Conservation (phyloP, 108 stramenopile species). For the Stephanodiscus triporus region DNA sequence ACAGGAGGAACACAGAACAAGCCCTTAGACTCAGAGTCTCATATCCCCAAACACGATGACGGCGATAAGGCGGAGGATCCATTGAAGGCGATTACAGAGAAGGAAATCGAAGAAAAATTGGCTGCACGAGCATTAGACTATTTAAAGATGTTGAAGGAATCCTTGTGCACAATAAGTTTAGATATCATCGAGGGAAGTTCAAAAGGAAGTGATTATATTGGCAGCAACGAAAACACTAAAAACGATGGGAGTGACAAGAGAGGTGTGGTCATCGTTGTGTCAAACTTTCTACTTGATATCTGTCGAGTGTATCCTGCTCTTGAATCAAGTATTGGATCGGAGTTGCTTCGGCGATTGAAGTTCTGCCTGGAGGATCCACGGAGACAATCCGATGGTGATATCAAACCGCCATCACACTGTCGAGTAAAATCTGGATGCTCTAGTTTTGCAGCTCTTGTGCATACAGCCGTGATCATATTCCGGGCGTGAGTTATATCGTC, state of each 20-base stretch:
- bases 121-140: constrained; percentile 38
- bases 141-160: constrained; percentile 40
- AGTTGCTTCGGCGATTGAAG: constrained; percentile 52
- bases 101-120: constrained; percentile 43
- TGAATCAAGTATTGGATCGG: constrained; percentile 41
- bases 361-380: constrained; percentile 18
- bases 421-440: constrained; percentile 42
- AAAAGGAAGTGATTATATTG: constrained; percentile 9
- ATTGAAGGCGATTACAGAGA: constrained; percentile 34
- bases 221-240: neutral
- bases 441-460: constrained; percentile 62
- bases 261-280: constrained; percentile 71
- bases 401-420: constrained; percentile 38
- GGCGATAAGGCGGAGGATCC: constrained; percentile 37
- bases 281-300: constrained; percentile 72
- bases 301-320: constrained; percentile 60
- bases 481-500: too few species aligned
- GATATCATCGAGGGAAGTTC: constrained; percentile 5
- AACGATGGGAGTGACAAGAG: constrained; percentile 46
- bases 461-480: constrained; percentile 70
- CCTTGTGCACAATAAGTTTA: constrained; percentile 9
- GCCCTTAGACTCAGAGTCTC: neutral
- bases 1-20: neutral
- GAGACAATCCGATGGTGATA: constrained; percentile 27
- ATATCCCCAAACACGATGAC: neutral